Percentiles rank a stretch among this genome's conserved stretches.
Conservation (phyloP, 139 green algal species). For the Closterium sp. region DNA sequence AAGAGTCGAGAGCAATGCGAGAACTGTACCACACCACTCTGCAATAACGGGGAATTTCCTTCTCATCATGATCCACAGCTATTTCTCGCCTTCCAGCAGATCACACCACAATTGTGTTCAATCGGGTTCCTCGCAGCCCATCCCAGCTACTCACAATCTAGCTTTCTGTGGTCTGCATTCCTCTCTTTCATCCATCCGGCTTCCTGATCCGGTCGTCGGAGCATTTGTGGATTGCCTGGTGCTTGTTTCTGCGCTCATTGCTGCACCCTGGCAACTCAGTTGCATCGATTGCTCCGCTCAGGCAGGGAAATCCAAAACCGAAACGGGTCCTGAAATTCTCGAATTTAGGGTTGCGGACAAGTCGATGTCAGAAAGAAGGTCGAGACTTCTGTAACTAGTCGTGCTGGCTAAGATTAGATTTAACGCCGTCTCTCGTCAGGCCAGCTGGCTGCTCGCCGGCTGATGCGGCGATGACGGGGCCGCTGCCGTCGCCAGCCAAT, state of each 20-base stretch:
- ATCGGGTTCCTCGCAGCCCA: background rate
- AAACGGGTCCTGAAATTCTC: background rate
- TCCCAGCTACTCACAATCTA: background rate
- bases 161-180: background rate
- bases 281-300: background rate
- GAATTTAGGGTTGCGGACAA: background rate
- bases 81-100: background rate
- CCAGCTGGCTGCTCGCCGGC: background rate
- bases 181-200: background rate
- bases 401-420: background rate
- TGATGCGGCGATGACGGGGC: background rate
- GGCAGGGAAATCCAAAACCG: background rate
- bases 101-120: background rate
- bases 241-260: background rate
- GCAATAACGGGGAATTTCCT: no score
- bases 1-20: no score
- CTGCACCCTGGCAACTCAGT: background rate
- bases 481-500: background rate
- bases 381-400: background rate
- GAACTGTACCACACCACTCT: no score
- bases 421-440: background rate
- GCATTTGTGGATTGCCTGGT: background rate
- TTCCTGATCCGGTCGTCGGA: background rate
- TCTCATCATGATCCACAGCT: no score
- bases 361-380: background rate